Percentiles rank a stretch among this genome's conserved stretches.
phyloP scores from a whole-genome alignment of 2,329 filamentous ascomycete species.

The Pseudogymnoascus sp. region DNA sequence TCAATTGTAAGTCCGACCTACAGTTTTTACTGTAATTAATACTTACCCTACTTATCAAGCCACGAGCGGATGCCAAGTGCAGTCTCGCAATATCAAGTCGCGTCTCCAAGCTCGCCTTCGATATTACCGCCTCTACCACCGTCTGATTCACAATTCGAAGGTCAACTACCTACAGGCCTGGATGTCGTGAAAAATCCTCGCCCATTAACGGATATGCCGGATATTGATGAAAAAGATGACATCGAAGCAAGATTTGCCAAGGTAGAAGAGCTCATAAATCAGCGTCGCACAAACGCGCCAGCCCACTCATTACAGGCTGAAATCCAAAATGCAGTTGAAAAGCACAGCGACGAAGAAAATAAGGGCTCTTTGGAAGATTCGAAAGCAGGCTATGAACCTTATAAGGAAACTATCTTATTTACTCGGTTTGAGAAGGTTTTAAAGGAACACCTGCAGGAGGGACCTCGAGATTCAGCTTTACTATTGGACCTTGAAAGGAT shows the following conservation, averaged over 20 bases:
- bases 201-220: background rate
- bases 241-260: background rate
- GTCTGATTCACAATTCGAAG: background rate
- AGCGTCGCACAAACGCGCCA: background rate
- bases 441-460: background rate
- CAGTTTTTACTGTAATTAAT: background rate
- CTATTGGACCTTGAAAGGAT: constrained; percentile 19
- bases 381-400: background rate
- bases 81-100: background rate
- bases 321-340: background rate
- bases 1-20: background rate
- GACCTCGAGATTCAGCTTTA: constrained; percentile 24
- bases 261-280: background rate
- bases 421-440: background rate
- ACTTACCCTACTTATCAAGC: background rate
- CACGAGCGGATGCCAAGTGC: background rate
- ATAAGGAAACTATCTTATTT: background rate
- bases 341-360: background rate
- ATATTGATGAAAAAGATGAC: background rate
- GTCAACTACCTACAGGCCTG: background rate
- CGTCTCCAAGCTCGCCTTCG: background rate
- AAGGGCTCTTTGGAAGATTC: background rate
- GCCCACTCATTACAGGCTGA: background rate
- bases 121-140: background rate
- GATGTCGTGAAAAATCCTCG: background rate